Base-by-base conservation (phyloP, 768 basidiomycete genomes). In the Naganishia antarctica region DNA sequence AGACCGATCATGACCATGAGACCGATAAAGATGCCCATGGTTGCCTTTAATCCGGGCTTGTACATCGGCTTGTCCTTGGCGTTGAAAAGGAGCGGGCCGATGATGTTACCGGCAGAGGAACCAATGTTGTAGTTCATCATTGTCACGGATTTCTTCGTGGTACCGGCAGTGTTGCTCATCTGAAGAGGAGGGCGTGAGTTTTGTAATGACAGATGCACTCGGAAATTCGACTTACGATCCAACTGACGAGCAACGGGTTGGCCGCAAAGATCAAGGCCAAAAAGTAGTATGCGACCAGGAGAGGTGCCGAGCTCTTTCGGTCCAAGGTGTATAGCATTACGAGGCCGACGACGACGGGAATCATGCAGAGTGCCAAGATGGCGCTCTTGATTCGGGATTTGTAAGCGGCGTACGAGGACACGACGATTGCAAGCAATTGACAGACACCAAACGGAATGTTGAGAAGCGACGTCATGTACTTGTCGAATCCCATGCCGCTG, bases 61-160 rank as follows among this genome's bases (percentile, higher is more conserved):
- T 74, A 75, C 29, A 61, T 45, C 0, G 73, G 73, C 9, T 61
- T 66, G 58, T 78, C 74, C 28, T 67, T 65, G 29, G 71, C 46
- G 25, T 70, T 66, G 71, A 78, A 78, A 23, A 78, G 66, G 32
- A 77, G 71, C 1, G 78, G 76, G 18, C 68, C 70, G 60, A 73
- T 68, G 51, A 76, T 74, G 66, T 78, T 75, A n/a, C 77, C 75
- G 23, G 63, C 69, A 3, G 67, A 67, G 3, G 65, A 61, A 37
- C 69, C 63, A n/a, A 80, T 76, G 65, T 82, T 82, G 63, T 80
- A 76, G 8, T 81, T 65, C 2, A 80, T 81, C 26, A 81, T 81
- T 5, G 79, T 80, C 57, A 78, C 75, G 5, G 74, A 66, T 57
- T 74, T 74, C 66, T 74, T 75, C 53, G 74, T 72, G 31, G 73